Conservation (phyloP, 148 eudicot species). For the Dianthus caryophyllus region DNA sequence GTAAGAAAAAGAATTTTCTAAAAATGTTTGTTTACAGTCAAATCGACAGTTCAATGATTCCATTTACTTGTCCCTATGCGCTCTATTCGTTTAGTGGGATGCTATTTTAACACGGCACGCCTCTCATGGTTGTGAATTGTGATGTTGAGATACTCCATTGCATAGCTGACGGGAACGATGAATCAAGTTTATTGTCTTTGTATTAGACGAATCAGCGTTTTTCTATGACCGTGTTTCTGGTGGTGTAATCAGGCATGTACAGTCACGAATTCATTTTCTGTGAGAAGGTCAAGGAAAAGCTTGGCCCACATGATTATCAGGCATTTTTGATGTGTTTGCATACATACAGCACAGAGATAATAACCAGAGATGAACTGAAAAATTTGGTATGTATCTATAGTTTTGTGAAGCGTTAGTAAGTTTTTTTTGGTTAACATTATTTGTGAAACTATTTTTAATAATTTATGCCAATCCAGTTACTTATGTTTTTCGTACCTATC, state of each 20-base stretch:
- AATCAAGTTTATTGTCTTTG: no score
- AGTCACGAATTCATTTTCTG: conserved; percentile 72
- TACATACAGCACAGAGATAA: conserved; percentile 93
- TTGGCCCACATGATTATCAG: conserved; percentile 77
- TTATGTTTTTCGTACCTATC: no score
- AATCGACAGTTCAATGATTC: background rate
- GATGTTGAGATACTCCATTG: no score
- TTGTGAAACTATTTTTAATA: no score
- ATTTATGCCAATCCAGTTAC: no score
- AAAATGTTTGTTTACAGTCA: background rate
- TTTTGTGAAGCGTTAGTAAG: no score
- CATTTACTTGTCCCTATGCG: conserved; percentile 1
- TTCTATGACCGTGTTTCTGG: conserved; percentile 14
- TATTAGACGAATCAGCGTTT: no score
- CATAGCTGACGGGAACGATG: no score
- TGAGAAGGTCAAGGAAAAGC: conserved; percentile 90
- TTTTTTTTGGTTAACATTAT: no score
- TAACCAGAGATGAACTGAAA: conserved; percentile 76
- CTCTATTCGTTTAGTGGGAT: conserved; percentile 5
- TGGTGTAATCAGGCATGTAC: conserved; percentile 53
- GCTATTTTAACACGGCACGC: no score
- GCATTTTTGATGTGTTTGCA: conserved; percentile 96
- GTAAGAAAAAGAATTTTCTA: conserved; percentile 40
- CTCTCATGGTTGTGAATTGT: no score
- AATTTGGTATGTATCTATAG: conserved; percentile 58